Conservation (phyloP, 2,329 filamentous ascomycete genomes). For the Apiospora rasikravindrae region DNA sequence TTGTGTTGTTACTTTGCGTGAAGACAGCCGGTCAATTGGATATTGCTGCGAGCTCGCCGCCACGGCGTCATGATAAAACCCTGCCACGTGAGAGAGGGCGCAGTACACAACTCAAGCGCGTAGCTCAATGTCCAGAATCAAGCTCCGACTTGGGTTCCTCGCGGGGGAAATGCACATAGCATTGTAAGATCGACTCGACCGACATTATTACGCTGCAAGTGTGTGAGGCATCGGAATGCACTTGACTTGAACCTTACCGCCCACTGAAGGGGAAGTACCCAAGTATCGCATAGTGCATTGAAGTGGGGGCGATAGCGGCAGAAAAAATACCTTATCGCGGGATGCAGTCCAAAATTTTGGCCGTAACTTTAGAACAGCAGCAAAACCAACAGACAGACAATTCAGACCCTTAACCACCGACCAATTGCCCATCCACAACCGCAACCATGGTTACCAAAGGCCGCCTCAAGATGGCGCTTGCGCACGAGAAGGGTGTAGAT, state of each 20-base stretch:
- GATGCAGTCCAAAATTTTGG: slow-evolving; percentile 18
- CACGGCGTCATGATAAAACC: not conserved
- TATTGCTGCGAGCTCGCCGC: not conserved
- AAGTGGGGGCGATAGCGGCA: slow-evolving; percentile 11
- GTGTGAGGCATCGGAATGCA: not conserved
- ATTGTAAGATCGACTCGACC: not conserved
- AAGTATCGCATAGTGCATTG: not conserved
- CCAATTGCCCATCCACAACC: slow-evolving; percentile 1
- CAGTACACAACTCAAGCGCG: not conserved
- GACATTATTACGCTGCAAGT: no score
- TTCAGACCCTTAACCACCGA: slow-evolving; percentile 11
- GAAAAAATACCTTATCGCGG: slow-evolving; percentile 17
- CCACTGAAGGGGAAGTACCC: not conserved
- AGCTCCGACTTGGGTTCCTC: not conserved
- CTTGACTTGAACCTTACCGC: slow-evolving; percentile 2
- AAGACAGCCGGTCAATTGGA: not conserved
- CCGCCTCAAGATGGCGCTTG: slow-evolving; percentile 48
- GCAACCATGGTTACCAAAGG: slow-evolving; percentile 38
- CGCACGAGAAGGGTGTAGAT: slow-evolving; percentile 43
- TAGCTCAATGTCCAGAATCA: not conserved
- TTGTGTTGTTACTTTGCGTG: not conserved
- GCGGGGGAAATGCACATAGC: not conserved
- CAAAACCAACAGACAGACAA: slow-evolving; percentile 3
- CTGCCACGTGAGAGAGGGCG: not conserved
- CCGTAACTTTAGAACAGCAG: not conserved